Conservation (phyloP, 208 protist genomes). For the Leishmania lainsoni region DNA sequence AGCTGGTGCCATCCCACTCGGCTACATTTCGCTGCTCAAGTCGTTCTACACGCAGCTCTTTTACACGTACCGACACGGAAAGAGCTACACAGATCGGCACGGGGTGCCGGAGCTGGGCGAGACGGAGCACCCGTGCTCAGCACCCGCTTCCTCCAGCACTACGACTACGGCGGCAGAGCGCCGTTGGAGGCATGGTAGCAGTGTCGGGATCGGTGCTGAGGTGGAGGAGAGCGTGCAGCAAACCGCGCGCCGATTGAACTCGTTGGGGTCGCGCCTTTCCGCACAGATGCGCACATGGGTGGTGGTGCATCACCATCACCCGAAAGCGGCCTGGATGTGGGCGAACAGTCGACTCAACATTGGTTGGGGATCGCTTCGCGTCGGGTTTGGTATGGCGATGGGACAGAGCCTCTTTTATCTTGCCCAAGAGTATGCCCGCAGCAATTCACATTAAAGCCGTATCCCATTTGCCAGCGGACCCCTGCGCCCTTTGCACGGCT, state of each 20-base stretch:
- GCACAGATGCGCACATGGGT: conserved; percentile 17
- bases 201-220: neutral
- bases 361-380: conserved; percentile 88
- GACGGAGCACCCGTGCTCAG: conserved; percentile 26
- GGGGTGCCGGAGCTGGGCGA: conserved; percentile 31
- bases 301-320: conserved; percentile 47
- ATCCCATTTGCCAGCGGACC: neutral
- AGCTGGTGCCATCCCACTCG: conserved; percentile 63
- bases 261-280: neutral
- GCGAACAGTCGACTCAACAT: conserved; percentile 88
- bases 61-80: conserved; percentile 70
- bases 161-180: neutral
- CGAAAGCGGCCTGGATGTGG: conserved; percentile 74
- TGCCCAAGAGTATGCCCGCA: conserved; percentile 51
- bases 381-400: conserved; percentile 89
- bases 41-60: conserved; percentile 78
- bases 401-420: conserved; percentile 83
- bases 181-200: neutral
- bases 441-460: neutral
- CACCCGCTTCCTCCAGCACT: neutral
- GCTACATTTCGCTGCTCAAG: conserved; percentile 60
- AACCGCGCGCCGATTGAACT: neutral
- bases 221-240: neutral
- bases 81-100: conserved; percentile 65
- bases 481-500: neutral